Base-by-base conservation (phyloP, 345 rosid species). In the Pistacia integerrima region DNA sequence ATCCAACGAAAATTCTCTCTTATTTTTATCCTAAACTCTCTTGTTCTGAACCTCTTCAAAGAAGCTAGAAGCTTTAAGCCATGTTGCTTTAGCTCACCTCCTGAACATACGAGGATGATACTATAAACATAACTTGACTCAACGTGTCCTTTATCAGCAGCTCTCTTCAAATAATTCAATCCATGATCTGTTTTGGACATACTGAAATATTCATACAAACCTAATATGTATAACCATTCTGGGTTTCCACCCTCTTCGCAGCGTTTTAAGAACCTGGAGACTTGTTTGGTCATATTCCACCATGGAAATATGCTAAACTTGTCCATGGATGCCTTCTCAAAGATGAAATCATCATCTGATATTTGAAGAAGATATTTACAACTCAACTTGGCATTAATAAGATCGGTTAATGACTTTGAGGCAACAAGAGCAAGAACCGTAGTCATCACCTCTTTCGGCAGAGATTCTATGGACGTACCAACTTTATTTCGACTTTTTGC, bases 371-470 rank as follows among this genome's bases (percentile, higher is more conserved):
- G 58, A 8, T 49, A 35, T 2, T 54, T 70, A 58, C 76, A 81
- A 30, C 72, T 38, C 49, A 11, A 4, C 22, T 66, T 55, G 0
- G 44, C 62, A 2, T 8, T 58, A 20, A 54, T 8, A 12, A 74
- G 59, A 44, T 78, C 55, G 8, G 17, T 10, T 8, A 65, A 1
- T 2, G 74, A 81, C 6, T 33, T 0, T 0, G 76, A 77, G 44
- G 79, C 84, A 0, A 78, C 69, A 2, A 13, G 61, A 12, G 70
- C 38, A 0, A 77, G 60, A 74, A 81, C 20, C 67, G 70, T 58
- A 13, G 41, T 65, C 8, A 58, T 16, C 11, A 81, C 18, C 4
- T 58, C 76, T 5, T 25, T 30, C 0, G 76, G 76, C 11, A 75
- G 72, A 25, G 44, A 41, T 41, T 41, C 44, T 5, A 41, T 41